A percentile compares a stretch with the other conserved stretches of the same genome.
Conservation (phyloP, 1,284 basidiomycete genomes). For the Ustilago curta region DNA sequence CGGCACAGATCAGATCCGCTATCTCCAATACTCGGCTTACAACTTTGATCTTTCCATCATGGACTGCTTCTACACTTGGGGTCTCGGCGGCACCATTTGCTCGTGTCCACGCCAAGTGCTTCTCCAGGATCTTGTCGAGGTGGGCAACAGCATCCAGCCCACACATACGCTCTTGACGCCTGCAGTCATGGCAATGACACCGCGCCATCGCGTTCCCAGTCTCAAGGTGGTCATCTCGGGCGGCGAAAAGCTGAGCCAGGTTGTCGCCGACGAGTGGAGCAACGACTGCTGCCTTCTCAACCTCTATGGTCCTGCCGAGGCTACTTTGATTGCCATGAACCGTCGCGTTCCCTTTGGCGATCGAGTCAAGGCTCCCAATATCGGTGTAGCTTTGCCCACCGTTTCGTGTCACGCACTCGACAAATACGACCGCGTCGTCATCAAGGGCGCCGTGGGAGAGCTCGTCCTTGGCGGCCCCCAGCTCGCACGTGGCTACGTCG, state of each 20-base stretch:
- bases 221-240: conserved; percentile 70
- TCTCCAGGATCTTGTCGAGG: conserved; percentile 58
- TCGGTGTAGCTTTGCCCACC: conserved; percentile 68
- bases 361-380: conserved; percentile 69
- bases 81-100: conserved; percentile 65
- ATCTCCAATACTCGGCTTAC: conserved; percentile 69
- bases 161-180: conserved; percentile 69
- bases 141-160: conserved; percentile 58
- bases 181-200: conserved; percentile 69
- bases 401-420: conserved; percentile 66
- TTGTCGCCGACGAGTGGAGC: conserved; percentile 70
- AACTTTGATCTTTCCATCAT: conserved; percentile 69
- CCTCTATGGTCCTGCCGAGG: conserved; percentile 68
- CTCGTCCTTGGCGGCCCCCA: conserved; percentile 66
- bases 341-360: conserved; percentile 63
- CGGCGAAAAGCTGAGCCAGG: conserved; percentile 70
- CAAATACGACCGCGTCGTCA: conserved; percentile 59
- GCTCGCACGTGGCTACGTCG: conserved; percentile 64
- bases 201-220: conserved; percentile 60
- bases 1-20: conserved; percentile 59
- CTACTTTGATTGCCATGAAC: conserved; percentile 67
- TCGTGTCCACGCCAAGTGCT: conserved; percentile 58
- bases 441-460: conserved; percentile 69
- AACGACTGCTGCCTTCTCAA: conserved; percentile 66
- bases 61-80: conserved; percentile 68